A percentile compares a stretch with the other conserved stretches of the same genome.
Evolutionary conservation across 2,329 filamentous ascomycete species (phyloP).

Genomic region (Karstenula rhodostoma): DNA sequence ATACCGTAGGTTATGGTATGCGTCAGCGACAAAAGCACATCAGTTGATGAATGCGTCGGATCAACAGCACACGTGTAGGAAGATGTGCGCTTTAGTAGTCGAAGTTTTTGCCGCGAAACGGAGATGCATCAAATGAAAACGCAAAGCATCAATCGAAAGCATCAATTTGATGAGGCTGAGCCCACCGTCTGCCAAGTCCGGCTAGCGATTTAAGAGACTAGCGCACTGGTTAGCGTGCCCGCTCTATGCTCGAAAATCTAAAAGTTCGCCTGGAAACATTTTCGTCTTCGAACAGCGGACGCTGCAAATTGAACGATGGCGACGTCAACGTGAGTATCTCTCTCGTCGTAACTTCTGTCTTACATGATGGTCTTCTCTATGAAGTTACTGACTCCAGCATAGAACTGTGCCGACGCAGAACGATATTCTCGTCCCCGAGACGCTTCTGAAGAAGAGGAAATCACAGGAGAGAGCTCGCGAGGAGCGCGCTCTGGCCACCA

Average conservation of each 20-base stretch:
- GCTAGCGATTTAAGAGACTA: not conserved
- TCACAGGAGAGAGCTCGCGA: constrained; percentile 98
- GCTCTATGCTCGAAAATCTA: constrained; percentile 14
- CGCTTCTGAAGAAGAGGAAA: constrained; percentile 99
- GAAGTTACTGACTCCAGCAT: constrained; percentile 36
- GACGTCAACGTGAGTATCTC: constrained; percentile 66
- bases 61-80: too few species aligned
- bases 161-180: not conserved
- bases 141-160: too few species aligned
- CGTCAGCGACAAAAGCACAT: too few species aligned
- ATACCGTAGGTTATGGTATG: too few species aligned
- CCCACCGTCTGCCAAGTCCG: not conserved
- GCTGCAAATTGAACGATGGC: constrained; percentile 36
- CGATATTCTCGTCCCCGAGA: constrained; percentile 98
- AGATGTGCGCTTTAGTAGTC: too few species aligned
- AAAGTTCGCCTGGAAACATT: constrained; percentile 16
- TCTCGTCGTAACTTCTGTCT: not conserved
- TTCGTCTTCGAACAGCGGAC: constrained; percentile 52
- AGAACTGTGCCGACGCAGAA: constrained; percentile 93
- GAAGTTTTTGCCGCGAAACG: too few species aligned
- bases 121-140: too few species aligned
- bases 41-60: too few species aligned
- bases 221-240: constrained; percentile 6
- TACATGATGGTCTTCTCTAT: not conserved
- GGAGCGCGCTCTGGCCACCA: constrained; percentile 78